Conservation (phyloP, 768 basidiomycete genomes). For the Kwoniella shandongensis region DNA sequence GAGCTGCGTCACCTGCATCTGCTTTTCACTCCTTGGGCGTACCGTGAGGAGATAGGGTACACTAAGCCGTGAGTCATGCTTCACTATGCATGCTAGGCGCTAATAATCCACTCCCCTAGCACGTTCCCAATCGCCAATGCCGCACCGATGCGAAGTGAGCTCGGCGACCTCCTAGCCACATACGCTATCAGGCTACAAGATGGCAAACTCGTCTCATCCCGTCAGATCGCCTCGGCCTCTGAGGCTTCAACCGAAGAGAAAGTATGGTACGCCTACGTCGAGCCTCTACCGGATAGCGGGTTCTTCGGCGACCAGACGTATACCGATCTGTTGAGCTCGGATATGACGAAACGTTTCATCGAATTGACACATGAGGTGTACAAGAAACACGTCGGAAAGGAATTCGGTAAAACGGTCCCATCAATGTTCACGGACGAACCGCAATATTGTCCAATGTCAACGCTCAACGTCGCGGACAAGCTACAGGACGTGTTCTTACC, state of each 20-base stretch:
- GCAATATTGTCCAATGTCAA: conserved; percentile 27
- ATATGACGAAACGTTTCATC: conserved; percentile 29
- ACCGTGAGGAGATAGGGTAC: conserved; percentile 26
- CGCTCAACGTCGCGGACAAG: conserved; percentile 16
- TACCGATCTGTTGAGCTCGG: conserved; percentile 27
- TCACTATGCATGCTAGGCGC: conserved; percentile 2
- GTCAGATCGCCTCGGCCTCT: conserved; percentile 6
- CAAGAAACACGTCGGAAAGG: conserved; percentile 24
- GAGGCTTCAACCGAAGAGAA: conserved; percentile 11
- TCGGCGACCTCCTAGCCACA: conserved; percentile 28
- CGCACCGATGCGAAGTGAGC: conserved; percentile 28
- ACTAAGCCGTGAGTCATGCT: conserved; percentile 15
- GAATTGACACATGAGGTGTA: conserved; percentile 40
- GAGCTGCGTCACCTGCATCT: conserved; percentile 32
- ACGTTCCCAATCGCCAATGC: conserved; percentile 21
- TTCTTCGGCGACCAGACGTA: conserved; percentile 36
- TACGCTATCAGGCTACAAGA: conserved; percentile 26
- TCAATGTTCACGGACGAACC: conserved; percentile 46
- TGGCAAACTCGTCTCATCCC: conserved; percentile 17
- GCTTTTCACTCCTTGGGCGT: conserved; percentile 34
- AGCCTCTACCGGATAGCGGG: conserved; percentile 27
- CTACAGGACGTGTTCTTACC: conserved; percentile 36
- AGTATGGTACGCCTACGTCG: conserved; percentile 35
- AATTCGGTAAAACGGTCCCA: conserved; percentile 33
- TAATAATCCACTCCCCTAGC: conserved; percentile 1